A percentile compares a stretch with the other conserved stretches of the same genome.
These are phyloP conservation scores for Ammopiptanthus mongolicus DNA, from an alignment of 306 rosid species.

Conservation along the genomic window DNA sequence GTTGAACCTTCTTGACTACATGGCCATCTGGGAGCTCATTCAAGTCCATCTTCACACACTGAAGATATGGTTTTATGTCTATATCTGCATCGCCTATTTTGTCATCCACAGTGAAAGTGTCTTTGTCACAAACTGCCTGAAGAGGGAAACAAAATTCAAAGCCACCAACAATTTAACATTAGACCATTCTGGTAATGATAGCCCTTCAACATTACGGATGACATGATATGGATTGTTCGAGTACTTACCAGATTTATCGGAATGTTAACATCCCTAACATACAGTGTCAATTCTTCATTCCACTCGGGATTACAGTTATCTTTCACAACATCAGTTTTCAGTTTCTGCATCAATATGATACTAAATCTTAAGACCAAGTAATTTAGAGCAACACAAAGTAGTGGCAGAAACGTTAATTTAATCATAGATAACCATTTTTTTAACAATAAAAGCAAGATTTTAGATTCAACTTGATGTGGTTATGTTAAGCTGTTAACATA, in stretches of 20 bases:
- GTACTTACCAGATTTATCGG: conserved; percentile 52
- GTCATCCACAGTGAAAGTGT: conserved; percentile 63
- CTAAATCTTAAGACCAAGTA: neutral
- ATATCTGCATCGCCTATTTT: conserved; percentile 69
- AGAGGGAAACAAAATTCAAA: neutral
- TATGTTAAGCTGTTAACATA: neutral
- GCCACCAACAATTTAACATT: conserved; percentile 4
- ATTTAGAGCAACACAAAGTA: neutral
- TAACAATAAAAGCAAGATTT: neutral
- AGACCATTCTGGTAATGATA: neutral
- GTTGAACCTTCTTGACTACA: conserved; percentile 49
- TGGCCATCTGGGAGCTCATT: conserved; percentile 47
- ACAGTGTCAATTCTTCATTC: conserved; percentile 79
- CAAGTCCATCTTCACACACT: conserved; percentile 52
- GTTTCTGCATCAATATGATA: conserved; percentile 35
- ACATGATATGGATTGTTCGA: neutral
- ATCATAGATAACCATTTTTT: neutral
- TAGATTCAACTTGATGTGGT: neutral
- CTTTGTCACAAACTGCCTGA: conserved; percentile 66
- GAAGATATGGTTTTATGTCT: conserved; percentile 66
- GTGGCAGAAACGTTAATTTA: neutral
- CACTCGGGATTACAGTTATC: conserved; percentile 64
- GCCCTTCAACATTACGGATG: neutral
- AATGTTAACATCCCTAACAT: conserved; percentile 29
- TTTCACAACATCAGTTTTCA: conserved; percentile 55